Conservation (phyloP, 2,329 filamentous ascomycete species). For the Exophiala viscosa region DNA sequence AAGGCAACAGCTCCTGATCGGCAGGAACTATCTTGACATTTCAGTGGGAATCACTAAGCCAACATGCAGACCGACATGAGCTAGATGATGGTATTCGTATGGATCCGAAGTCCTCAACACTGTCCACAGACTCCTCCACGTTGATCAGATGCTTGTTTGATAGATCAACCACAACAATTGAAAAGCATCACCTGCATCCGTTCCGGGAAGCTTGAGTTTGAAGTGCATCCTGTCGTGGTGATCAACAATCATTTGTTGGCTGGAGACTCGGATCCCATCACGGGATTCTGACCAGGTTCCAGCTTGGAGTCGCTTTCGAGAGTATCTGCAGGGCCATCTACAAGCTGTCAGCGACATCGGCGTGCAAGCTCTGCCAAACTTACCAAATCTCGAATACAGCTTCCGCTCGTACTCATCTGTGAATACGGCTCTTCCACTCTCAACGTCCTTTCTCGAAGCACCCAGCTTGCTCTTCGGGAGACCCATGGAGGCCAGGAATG, state of each 20-base stretch:
- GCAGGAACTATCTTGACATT: constrained; percentile 8
- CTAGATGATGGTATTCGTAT: neutral
- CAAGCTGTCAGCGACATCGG: constrained; percentile 4
- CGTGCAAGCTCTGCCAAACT: constrained; percentile 20
- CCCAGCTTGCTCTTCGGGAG: constrained; percentile 54
- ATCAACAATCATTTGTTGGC: constrained; percentile 46
- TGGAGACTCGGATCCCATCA: constrained; percentile 41
- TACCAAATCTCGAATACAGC: constrained; percentile 42
- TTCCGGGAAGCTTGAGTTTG: no score
- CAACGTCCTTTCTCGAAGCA: constrained; percentile 57
- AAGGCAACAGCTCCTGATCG: constrained; percentile 7
- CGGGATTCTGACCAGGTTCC: constrained; percentile 43
- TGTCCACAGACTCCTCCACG: neutral
- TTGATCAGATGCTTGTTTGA: neutral
- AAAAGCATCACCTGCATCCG: no score
- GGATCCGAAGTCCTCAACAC: neutral
- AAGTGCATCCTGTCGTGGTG: no score
- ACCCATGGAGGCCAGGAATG: constrained; percentile 60
- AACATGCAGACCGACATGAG: neutral
- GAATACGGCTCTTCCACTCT: constrained; percentile 51
- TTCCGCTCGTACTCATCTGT: constrained; percentile 40
- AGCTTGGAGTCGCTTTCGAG: constrained; percentile 50
- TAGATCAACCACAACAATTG: no score
- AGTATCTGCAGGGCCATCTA: constrained; percentile 54
- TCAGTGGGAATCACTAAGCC: neutral